Base-by-base conservation (phyloP, 2,329 filamentous ascomycete genomes). In the Trichoderma polysporum region DNA sequence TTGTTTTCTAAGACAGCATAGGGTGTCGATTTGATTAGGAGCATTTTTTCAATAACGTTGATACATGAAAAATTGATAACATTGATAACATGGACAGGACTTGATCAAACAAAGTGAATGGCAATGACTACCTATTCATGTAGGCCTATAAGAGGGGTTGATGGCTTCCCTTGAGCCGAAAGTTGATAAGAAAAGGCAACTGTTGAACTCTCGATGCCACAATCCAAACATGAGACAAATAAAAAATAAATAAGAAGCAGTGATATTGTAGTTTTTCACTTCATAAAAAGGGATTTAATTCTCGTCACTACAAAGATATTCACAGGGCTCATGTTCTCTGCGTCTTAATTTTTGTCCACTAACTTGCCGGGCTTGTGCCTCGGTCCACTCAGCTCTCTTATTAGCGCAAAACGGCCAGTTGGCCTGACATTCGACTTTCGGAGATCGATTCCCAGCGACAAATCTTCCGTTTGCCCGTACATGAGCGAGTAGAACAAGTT, bases 381-480 rank as follows among this genome's bases (percentile, higher is more conserved):
- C 59, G 59, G 59, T 41, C 59, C 59, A 52, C 59, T 52, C 33
- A 45, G 41, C 41, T 33, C 27, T 52, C 31, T 52, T 39, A 52
- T 39, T 62, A 62, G 59, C 59, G 59, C 47, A 41, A 37, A 22
- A 37, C 19, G n/a, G n/a, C 19, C 45, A 13, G 22, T 25, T 7
- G 33, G 7, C 52, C 13, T 35, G 33, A 50, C 58, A 61, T 50
- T 41, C 45, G 29, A 61, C 58, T 50, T 61, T 2, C 22, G 8
- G n/a, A n/a, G 35, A 8, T 17, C 4, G 19, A 10, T 45, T 19
- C 37, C 7, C 13, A 7, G 2, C n/a, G 25, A 52, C 39, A 39
- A 31, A 2, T 29, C 22, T 22, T 35, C 33, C 29, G 10, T 15
- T 7, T 61, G n/a, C 15, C 1, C 13, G 1, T 22, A 13, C 47